Percentiles rank a stretch among this genome's conserved stretches.
These are phyloP conservation scores for Gossypium gossypioides DNA, from an alignment of 441 rosid species.

Conservation along the genomic window DNA sequence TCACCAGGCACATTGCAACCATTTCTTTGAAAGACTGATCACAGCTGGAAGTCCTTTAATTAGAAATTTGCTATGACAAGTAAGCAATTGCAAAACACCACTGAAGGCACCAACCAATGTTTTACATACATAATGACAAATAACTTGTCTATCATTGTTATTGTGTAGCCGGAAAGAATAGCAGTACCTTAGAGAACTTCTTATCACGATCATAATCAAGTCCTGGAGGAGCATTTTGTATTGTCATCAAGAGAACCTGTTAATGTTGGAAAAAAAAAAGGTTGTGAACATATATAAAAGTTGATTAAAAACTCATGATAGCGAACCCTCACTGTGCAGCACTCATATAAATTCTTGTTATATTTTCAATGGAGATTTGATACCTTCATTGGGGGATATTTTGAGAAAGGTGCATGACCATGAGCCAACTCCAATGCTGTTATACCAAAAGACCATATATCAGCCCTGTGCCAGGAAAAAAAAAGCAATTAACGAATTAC, in stretches of 20 bases:
- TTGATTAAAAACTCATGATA: not conserved
- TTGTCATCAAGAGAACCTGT: conserved; percentile 95
- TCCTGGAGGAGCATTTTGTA: conserved; percentile 98
- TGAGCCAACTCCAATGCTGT: conserved; percentile 97
- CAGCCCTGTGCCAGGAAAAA: conserved; percentile 59
- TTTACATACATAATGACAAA: not conserved
- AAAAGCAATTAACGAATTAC: conserved; percentile 19
- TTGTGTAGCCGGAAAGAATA: conserved; percentile 51
- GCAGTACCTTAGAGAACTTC: conserved; percentile 90
- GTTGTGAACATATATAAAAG: not conserved
- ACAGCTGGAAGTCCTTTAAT: conserved; percentile 84
- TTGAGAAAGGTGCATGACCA: conserved; percentile 96
- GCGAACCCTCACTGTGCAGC: not conserved
- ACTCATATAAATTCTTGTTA: not conserved
- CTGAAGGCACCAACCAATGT: conserved; percentile 11
- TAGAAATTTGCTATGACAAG: conserved; percentile 44
- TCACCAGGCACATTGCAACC: conserved; percentile 99
- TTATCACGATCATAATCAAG: conserved; percentile 96
- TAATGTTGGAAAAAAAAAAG: not conserved
- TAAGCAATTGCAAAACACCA: conserved; percentile 3
- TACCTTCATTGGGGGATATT: conserved; percentile 99
- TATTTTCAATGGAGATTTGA: conserved; percentile 9
- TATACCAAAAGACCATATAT: conserved; percentile 97
- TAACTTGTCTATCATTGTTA: not conserved
- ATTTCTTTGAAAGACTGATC: conserved; percentile 98